phyloP scores from a whole-genome alignment of 2,329 filamentous ascomycete genomes.

The Trichoderma asperellum region DNA sequence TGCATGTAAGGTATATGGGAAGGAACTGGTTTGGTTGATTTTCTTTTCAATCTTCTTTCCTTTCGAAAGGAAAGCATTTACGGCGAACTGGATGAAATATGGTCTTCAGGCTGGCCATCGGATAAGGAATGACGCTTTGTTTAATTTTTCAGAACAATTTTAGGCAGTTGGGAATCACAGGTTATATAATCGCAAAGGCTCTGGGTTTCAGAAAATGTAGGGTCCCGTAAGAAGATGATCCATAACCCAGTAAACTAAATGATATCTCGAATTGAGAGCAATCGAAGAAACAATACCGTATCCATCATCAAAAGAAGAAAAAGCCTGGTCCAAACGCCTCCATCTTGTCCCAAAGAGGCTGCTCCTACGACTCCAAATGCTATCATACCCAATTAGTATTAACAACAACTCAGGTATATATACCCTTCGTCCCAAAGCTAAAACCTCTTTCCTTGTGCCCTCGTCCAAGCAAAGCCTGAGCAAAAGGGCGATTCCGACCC shows the following conservation, averaged over 20 bases:
- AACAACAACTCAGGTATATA: not conserved
- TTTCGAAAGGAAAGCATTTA: not conserved
- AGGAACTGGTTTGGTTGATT: not conserved
- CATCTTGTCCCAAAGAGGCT: not conserved
- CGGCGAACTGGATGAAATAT: conserved; percentile 16
- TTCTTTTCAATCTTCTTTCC: not conserved
- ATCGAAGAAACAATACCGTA: not conserved
- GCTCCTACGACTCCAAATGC: conserved; percentile 14
- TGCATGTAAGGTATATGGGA: not conserved
- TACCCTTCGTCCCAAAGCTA: not conserved
- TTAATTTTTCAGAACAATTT: not conserved
- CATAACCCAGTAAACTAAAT: not conserved
- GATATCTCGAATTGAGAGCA: not conserved
- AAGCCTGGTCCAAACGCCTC: conserved; percentile 22
- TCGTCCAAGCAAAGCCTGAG: not conserved
- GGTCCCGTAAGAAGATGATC: not conserved
- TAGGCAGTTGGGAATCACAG: conserved; percentile 3
- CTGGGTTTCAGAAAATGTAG: not conserved
- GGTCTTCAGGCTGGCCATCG: not conserved
- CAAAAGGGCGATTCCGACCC: not conserved
- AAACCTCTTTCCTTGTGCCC: not conserved
- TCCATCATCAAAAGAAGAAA: not conserved
- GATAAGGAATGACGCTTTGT: not conserved
- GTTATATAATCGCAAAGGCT: not conserved
- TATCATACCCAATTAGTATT: conserved; percentile 4